phyloP scores from a whole-genome alignment of 495 filamentous ascomycete genomes.

The Neurospora sp. region DNA sequence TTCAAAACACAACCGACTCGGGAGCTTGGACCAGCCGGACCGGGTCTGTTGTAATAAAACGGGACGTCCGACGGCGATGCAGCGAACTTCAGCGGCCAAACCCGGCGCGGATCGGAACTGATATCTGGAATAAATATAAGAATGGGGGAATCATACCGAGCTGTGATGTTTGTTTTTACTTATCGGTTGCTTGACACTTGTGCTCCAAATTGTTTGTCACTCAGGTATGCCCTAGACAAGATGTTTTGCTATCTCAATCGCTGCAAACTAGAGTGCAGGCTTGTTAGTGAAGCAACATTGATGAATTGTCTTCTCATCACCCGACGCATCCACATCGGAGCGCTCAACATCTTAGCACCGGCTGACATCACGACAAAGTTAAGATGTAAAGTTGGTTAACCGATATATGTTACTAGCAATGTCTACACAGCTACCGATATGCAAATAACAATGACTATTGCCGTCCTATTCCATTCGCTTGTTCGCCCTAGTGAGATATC shows the following conservation, averaged over 20 bases:
- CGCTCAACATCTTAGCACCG: not conserved
- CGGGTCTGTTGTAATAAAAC: not conserved
- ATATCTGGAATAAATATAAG: not conserved
- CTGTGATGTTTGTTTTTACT: not conserved
- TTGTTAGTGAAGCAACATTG: not conserved
- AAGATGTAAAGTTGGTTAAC: not conserved
- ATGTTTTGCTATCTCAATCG: not conserved
- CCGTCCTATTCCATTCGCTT: not conserved
- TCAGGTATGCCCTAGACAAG: not conserved
- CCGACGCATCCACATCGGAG: not conserved
- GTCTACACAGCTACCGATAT: not conserved
- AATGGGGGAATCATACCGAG: not conserved
- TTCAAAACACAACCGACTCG: not conserved
- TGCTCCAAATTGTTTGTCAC: no score
- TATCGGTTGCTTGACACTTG: no score
- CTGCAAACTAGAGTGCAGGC: not conserved
- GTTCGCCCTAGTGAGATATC: not conserved
- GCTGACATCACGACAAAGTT: not conserved
- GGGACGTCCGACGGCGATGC: not conserved
- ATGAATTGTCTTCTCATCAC: not conserved
- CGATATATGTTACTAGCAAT: not conserved
- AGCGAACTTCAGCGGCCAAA: not conserved
- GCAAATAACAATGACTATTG: not conserved
- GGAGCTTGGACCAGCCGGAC: not conserved
- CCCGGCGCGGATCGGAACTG: not conserved